Conservation (phyloP, 352 stramenopile genomes). For the Phytopythium boreale region DNA sequence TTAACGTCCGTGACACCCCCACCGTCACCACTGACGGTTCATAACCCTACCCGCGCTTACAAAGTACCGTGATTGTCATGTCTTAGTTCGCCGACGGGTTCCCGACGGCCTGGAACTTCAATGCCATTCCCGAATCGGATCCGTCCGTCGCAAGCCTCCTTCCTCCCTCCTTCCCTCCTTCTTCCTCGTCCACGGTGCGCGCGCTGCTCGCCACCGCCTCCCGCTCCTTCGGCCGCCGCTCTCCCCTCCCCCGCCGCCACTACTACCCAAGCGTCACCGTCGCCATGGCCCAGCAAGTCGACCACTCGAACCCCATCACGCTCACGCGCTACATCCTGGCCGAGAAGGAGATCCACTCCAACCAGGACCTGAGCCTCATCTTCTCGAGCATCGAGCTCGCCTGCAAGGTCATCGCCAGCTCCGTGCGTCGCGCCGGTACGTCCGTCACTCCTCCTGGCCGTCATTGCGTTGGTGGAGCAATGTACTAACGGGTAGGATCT, state of each 20-base stretch:
- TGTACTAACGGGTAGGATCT: too few relatives aligned
- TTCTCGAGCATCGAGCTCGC: conserved; percentile 95
- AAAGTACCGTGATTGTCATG: not conserved
- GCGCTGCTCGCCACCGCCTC: conserved; percentile 2
- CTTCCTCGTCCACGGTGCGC: not conserved
- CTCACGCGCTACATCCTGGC: conserved; percentile 93
- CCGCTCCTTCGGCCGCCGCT: not conserved
- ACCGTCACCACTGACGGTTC: conserved; percentile 7
- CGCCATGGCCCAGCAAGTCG: conserved; percentile 45
- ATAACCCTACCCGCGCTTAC: not conserved
- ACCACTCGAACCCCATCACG: conserved; percentile 89
- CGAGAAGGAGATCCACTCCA: conserved; percentile 91
- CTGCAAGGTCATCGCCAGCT: conserved; percentile 97
- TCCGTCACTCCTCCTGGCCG: too few relatives aligned
- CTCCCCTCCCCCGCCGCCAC: conserved; percentile 2
- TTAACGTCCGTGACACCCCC: not conserved
- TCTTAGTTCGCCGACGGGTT: not conserved
- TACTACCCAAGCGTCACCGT: conserved; percentile 17
- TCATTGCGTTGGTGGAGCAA: too few relatives aligned
- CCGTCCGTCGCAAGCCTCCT: conserved; percentile 3
- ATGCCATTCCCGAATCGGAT: conserved; percentile 7
- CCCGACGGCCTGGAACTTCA: conserved; percentile 1
- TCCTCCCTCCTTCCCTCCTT: not conserved
- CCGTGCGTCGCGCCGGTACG: conserved; percentile 93
- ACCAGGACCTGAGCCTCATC: conserved; percentile 93